Base-by-base conservation (phyloP, 495 filamentous ascomycete species). In the Lasiosphaeris hirsuta region DNA sequence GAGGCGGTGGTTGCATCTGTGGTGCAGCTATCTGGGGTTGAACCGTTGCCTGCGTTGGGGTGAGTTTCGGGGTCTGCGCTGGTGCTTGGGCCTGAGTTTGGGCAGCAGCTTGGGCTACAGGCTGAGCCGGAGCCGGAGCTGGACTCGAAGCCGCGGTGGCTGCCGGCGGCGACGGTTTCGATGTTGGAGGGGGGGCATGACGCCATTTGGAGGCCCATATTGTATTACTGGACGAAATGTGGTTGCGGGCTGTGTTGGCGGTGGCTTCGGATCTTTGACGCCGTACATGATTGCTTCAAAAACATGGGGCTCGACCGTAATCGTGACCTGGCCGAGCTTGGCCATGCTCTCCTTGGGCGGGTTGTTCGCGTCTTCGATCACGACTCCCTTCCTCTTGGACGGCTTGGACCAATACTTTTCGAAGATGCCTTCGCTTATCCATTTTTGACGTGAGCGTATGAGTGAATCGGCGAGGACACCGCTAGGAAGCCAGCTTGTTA, bases 391-490 rank as follows among this genome's bases (percentile, higher is more conserved):
- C 50, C 85, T 84, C 75, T 92, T 96, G 54, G 83, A 81, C 6
- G 92, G 91, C 63, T 97, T 96, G 10, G 87, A 87, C 87, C 92
- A 97, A 71, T 95, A 97, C 62, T 88, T 89, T 58, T 94, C 91
- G 58, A 99, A 89, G 37, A 96, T 86, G 14, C 89, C 87, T 60
- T 96, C 91, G 62, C 79, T 86, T 8, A 91, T 80, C 95, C 95
- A 97, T 83, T 85, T 88, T 62, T 87, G 82, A 53, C 90, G 90
- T 47, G 95, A 97, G 50, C 90, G 84, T 47, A 86, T 78, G 14
- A 99, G 79, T 4, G 95, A 92, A 51, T 89, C 84, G 48, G 86
- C 79, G 47, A 97, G 78, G 7, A 99, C 89, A 48, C 88, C 90
- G 71, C 93, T 97, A 59, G 1, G 33, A 37, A 15, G n/a, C 43